Conservation (phyloP, 1,139 yeast genomes). For the Scheffersomyces titani region DNA sequence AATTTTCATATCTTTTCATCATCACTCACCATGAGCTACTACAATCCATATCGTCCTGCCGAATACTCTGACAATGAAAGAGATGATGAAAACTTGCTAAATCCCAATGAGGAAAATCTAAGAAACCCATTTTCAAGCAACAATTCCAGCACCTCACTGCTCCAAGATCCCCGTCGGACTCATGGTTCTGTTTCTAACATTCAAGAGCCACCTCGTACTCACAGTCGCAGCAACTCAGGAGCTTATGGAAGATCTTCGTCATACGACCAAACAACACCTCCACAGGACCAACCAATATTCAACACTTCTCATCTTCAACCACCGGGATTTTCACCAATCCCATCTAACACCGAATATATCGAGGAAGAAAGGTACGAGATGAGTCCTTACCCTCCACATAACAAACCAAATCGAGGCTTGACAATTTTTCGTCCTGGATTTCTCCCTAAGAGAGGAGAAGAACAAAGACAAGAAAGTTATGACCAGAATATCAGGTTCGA, state of each 20-base stretch:
- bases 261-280: not conserved
- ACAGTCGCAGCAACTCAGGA: conserved; percentile 6
- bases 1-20: not conserved
- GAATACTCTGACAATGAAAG: not conserved
- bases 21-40: not conserved
- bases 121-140: conserved; percentile 17
- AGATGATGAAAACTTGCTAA: not conserved
- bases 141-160: conserved; percentile 27
- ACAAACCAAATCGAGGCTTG: not conserved
- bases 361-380: conserved; percentile 1
- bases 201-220: conserved; percentile 13
- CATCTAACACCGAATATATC: conserved; percentile 8
- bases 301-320: conserved; percentile 23
- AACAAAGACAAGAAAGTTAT: conserved; percentile 44
- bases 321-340: conserved; percentile 19
- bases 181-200: not conserved
- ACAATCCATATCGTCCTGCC: not conserved
- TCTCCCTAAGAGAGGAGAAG: conserved; percentile 24
- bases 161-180: conserved; percentile 36
- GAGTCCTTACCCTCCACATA: not conserved
- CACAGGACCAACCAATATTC: conserved; percentile 20
- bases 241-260: conserved; percentile 17
- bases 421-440: not conserved
- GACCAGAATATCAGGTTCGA: conserved; percentile 40
- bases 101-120: conserved; percentile 1